Evolutionary conservation across 768 basidiomycete species (phyloP).

Genomic region (Fomitopsis serialis): DNA sequence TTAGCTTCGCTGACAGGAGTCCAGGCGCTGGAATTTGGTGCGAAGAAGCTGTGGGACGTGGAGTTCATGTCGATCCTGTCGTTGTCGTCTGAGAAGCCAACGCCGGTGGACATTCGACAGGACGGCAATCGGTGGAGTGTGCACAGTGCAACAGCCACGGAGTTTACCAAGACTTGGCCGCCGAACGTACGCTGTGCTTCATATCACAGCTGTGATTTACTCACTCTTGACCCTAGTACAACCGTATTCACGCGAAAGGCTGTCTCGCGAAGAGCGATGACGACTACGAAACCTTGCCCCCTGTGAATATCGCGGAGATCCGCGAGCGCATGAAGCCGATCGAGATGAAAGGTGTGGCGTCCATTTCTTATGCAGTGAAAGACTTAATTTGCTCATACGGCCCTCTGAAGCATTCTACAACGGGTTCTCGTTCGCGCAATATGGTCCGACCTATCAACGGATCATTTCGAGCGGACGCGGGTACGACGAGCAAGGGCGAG

Average conservation of each 20-base stretch:
- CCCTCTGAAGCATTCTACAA: constrained; percentile 21
- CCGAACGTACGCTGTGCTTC: background rate
- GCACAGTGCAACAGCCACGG: constrained; percentile 13
- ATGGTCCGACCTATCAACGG: constrained; percentile 27
- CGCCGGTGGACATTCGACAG: constrained; percentile 13
- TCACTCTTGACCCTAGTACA: constrained; percentile 1
- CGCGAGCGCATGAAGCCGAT: constrained; percentile 1
- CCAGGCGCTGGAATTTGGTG: constrained; percentile 33
- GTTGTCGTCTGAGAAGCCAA: constrained; percentile 18
- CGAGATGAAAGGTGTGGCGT: constrained; percentile 2
- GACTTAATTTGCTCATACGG: too few species aligned
- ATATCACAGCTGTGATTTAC: background rate
- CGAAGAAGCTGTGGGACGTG: constrained; percentile 19
- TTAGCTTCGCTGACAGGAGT: constrained; percentile 3
- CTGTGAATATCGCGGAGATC: background rate
- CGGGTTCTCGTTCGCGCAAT: constrained; percentile 23
- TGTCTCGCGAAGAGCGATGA: background rate
- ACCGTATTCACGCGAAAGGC: constrained; percentile 8
- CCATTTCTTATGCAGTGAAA: background rate
- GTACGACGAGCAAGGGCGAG: background rate
- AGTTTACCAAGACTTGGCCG: constrained; percentile 4
- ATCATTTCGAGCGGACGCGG: constrained; percentile 13
- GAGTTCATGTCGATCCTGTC: constrained; percentile 22
- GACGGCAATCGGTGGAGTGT: constrained; percentile 25
- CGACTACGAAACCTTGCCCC: background rate